Base-by-base conservation (phyloP, 805 yeast genomes). In the Pichia eremophila region DNA sequence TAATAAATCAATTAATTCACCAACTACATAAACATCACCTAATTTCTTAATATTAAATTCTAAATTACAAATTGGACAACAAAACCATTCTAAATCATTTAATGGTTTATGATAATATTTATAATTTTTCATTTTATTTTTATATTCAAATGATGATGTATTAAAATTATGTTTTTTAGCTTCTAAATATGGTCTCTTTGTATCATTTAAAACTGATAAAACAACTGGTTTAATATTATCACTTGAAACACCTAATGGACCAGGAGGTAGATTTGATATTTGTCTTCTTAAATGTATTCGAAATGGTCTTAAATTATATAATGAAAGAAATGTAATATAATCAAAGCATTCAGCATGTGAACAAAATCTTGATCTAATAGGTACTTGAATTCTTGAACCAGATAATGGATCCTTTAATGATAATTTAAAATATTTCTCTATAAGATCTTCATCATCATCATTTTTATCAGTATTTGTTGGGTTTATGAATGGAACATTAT, bases 311-410 rank as follows among this genome's bases (percentile, higher is more conserved):
- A 66, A 45, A 19, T 54, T 48, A 48, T 66, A 56, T 54, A 66
- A 50, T 22, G 52, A 56, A 39, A 60, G 42, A 47, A 66, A 66
- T 5, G 64, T 56, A 5, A 52, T 52, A 45, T 65, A 48, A 47
- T 66, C 70, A 45, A 66, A 66, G 46, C 69, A 66, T 44, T 63
- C 68, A 14, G 64, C 44, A 50, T 66, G 70, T 2, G 69, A 60
- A 49, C 70, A 66, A 41, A 47, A 62, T 36, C 57, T 50, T 2
- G 64, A 54, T 40, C 65, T 49, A n/a, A 64, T 45, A 1, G 70
- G 70, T 3, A 60, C 62, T 5, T 46, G 49, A 47, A 65, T 40
- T 38, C 58, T 44, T 12, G 47, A 49, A n/a, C 66, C 65, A 1
- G 67, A 57, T 3, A 66, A 47, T 5, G 70, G 70, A 41, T 66